phyloP scores from a whole-genome alignment of 768 basidiomycete genomes.

The Pisolithus albus region DNA sequence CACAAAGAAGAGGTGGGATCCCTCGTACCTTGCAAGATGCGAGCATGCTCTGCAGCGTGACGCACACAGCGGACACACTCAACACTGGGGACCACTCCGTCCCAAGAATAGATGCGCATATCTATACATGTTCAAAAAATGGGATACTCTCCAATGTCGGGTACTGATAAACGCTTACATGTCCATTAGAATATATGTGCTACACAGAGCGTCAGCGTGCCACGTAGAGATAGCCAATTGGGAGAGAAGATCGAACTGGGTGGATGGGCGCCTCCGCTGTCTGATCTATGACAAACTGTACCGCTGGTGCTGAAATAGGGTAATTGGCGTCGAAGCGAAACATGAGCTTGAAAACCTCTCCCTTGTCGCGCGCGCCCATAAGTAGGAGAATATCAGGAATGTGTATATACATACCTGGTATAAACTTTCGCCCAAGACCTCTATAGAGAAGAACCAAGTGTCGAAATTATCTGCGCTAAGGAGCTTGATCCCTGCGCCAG shows the following conservation, averaged over 20 bases:
- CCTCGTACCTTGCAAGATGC: constrained; percentile 78
- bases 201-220: constrained; percentile 24
- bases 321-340: constrained; percentile 79
- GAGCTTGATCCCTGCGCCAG: constrained; percentile 59
- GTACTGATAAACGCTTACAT: constrained; percentile 41
- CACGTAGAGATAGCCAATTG: background rate
- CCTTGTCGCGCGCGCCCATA: constrained; percentile 34
- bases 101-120: constrained; percentile 85
- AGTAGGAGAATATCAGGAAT: constrained; percentile 1
- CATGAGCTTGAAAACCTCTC: constrained; percentile 68
- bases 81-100: constrained; percentile 89
- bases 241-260: constrained; percentile 45
- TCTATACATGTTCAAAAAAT: constrained; percentile 37
- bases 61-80: constrained; percentile 72
- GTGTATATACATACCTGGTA: constrained; percentile 47
- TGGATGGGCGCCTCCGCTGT: constrained; percentile 65
- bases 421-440: constrained; percentile 77
- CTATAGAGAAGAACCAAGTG: constrained; percentile 72
- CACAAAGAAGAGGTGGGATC: background rate
- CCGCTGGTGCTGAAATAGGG: constrained; percentile 83
- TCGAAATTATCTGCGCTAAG: constrained; percentile 70
- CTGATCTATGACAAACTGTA: constrained; percentile 72
- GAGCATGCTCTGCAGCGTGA: constrained; percentile 88
- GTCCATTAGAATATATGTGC: constrained; percentile 87
- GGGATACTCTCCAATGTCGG: constrained; percentile 4